Evolutionary conservation across 2,329 filamentous ascomycete species (phyloP).

Genomic region (Sporothrix luriei): DNA sequence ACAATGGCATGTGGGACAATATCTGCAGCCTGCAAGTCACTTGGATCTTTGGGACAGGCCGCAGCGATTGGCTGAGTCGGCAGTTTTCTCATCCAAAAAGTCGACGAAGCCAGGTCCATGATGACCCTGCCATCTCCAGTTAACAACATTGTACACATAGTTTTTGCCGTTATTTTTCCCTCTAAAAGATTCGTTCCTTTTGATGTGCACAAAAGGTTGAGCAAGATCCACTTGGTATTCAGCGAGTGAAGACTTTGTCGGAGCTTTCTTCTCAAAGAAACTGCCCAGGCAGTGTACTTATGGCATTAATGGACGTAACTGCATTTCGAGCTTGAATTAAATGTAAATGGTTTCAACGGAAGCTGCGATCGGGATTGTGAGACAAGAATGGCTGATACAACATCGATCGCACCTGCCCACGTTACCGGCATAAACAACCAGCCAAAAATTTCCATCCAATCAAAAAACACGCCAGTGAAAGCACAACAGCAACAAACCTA

Average conservation of each 20-base stretch:
- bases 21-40: constrained; percentile 22
- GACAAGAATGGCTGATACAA: background rate
- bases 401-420: background rate
- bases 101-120: too few species aligned
- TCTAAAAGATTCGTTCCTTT: background rate
- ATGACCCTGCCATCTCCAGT: background rate
- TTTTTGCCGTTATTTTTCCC: too few species aligned
- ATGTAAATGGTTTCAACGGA: background rate
- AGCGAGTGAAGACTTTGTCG: background rate
- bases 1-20: constrained; percentile 14
- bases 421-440: background rate
- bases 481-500: background rate
- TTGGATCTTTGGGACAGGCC: constrained; percentile 1
- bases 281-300: background rate
- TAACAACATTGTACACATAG: background rate
- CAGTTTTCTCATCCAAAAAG: too few species aligned
- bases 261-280: too few species aligned
- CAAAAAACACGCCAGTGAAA: constrained; percentile 5
- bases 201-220: background rate
- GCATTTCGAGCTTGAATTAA: too few species aligned
- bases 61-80: background rate
- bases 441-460: constrained; percentile 3
- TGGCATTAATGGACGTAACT: background rate
- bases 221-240: background rate
- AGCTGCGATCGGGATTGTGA: background rate